A percentile compares a stretch with the other conserved stretches of the same genome.
Conservation (phyloP, 2,329 filamentous ascomycete species). For the Stemphylium lycopersici region DNA sequence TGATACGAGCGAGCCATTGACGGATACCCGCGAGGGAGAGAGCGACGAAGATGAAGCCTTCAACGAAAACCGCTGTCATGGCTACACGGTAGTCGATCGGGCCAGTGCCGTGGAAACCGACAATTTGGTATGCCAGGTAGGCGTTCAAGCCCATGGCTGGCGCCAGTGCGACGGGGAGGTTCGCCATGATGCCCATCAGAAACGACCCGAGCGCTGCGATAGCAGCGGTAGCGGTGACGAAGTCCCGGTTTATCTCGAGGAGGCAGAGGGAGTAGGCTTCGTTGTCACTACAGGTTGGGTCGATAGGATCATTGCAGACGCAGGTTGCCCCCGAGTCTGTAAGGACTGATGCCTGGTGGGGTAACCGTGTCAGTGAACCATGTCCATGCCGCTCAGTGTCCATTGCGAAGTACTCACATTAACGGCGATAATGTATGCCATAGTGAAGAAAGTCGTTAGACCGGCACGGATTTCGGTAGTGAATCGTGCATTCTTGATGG, state of each 20-base stretch:
- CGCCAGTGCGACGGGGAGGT: conserved; percentile 75
- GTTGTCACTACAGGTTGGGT: conserved; percentile 62
- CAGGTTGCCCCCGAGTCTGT: conserved; percentile 77
- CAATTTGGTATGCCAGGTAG: conserved; percentile 85
- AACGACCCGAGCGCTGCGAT: conserved; percentile 81
- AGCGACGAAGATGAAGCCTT: conserved; percentile 83
- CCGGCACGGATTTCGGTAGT: conserved; percentile 84
- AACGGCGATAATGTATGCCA: conserved; percentile 66
- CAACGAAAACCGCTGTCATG: conserved; percentile 85
- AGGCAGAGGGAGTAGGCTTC: conserved; percentile 68
- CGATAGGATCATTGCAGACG: conserved; percentile 63
- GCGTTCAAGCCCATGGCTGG: conserved; percentile 85
- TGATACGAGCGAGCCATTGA: conserved; percentile 67
- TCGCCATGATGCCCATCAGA: conserved; percentile 81
- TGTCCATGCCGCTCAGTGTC: not conserved
- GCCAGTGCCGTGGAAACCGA: conserved; percentile 78
- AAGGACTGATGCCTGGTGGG: conserved; percentile 61
- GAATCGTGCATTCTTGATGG: conserved; percentile 77
- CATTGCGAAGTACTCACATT: conserved; percentile 51
- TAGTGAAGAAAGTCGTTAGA: conserved; percentile 68
- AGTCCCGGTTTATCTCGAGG: conserved; percentile 71
- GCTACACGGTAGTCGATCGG: conserved; percentile 71
- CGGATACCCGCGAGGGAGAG: conserved; percentile 75
- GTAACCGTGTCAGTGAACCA: not conserved
- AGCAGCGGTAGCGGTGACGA: conserved; percentile 84